A percentile compares a stretch with the other conserved stretches of the same genome.
Evolutionary conservation across 2,329 filamentous ascomycete genomes (phyloP).

Genomic region (Metarhizium anisopliae): DNA sequence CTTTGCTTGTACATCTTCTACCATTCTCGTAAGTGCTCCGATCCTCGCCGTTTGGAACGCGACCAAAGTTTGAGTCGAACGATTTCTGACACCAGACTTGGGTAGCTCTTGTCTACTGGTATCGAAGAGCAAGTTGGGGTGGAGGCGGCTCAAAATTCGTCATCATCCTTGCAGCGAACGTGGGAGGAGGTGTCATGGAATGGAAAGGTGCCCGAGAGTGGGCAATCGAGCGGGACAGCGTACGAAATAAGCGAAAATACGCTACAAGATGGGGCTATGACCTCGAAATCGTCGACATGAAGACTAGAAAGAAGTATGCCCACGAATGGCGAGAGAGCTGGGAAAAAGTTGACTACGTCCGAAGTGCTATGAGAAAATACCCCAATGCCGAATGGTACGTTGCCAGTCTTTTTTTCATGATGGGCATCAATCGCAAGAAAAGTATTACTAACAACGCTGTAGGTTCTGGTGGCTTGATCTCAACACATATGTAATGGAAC

Average conservation of each 20-base stretch:
- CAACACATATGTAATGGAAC: slow-evolving; percentile 97
- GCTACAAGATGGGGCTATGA: slow-evolving; percentile 85
- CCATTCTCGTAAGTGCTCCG: slow-evolving; percentile 55
- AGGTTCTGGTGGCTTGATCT: slow-evolving; percentile 99
- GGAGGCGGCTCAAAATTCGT: slow-evolving; percentile 88
- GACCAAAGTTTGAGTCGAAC: background rate
- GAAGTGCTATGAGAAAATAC: slow-evolving; percentile 84
- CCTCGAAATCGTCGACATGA: slow-evolving; percentile 95
- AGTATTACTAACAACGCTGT: slow-evolving; percentile 5
- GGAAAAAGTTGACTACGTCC: slow-evolving; percentile 96
- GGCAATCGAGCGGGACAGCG: slow-evolving; percentile 94
- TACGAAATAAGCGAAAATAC: slow-evolving; percentile 91
- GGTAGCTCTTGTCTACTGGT: slow-evolving; percentile 48
- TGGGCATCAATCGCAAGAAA: background rate
- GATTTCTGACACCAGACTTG: background rate
- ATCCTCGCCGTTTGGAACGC: background rate
- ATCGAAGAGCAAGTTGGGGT: slow-evolving; percentile 62
- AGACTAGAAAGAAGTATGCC: slow-evolving; percentile 95
- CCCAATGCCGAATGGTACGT: slow-evolving; percentile 90
- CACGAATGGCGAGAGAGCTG: slow-evolving; percentile 99
- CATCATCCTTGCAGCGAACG: slow-evolving; percentile 85
- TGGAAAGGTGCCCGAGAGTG: slow-evolving; percentile 97
- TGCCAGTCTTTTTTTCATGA: slow-evolving; percentile 7
- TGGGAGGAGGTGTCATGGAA: slow-evolving; percentile 96
- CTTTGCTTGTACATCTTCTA: slow-evolving; percentile 59